Percentiles rank a stretch among this genome's conserved stretches.
phyloP scores from a whole-genome alignment of 306 rosid genomes.

The Acacia confusa region DNA sequence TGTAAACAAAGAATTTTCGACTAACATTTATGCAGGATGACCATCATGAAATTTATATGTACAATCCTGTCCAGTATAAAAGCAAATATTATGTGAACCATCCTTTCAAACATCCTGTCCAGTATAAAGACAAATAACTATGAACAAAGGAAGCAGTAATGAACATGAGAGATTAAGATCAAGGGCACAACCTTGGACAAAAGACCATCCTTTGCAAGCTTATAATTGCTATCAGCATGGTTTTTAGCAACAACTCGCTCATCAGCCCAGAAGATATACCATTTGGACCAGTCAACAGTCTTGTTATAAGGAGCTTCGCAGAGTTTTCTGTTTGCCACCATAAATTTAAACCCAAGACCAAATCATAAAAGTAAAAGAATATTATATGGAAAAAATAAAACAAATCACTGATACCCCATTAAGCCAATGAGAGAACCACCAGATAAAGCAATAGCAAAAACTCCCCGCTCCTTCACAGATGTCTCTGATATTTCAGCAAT shows the following conservation, averaged over 20 bases:
- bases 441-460: conserved; percentile 84
- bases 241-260: conserved; percentile 92
- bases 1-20: neutral
- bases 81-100: neutral
- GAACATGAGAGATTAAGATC: conserved; percentile 26
- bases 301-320: conserved; percentile 87
- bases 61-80: neutral
- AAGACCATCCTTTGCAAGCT: conserved; percentile 84
- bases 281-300: conserved; percentile 95
- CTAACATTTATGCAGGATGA: conserved; percentile 8
- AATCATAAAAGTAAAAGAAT: conserved; percentile 43
- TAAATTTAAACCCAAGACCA: conserved; percentile 45
- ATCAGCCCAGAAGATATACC: conserved; percentile 98
- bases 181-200: conserved; percentile 73
- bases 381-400: conserved; percentile 40
- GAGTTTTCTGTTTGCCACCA: conserved; percentile 73
- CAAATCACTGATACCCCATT: conserved; percentile 81
- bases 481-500: conserved; percentile 85
- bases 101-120: neutral
- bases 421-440: conserved; percentile 99
- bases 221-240: conserved; percentile 91
- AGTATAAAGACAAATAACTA: neutral
- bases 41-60: neutral
- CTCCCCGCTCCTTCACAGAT: conserved; percentile 89
- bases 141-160: conserved; percentile 17